phyloP scores from a whole-genome alignment of 2,329 filamentous ascomycete species.

The Paracorniculantispora psalliotae region DNA sequence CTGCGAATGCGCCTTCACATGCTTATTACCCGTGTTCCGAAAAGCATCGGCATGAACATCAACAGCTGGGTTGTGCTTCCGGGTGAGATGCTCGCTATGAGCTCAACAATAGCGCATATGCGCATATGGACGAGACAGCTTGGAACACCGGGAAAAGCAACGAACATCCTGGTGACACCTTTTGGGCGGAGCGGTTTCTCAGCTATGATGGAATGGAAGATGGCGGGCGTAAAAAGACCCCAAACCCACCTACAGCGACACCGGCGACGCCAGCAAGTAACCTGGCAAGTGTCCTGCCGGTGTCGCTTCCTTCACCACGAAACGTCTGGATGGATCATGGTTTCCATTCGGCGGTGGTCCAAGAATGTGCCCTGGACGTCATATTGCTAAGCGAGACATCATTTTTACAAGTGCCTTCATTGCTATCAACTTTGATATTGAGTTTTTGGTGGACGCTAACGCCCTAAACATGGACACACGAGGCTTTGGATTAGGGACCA shows the following conservation, averaged over 20 bases:
- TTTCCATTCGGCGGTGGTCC: constrained; percentile 31
- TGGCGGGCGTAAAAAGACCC: background rate
- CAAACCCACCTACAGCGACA: background rate
- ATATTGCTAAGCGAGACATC: constrained; percentile 32
- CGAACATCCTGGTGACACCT: constrained; percentile 15
- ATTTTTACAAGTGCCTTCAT: constrained; percentile 18
- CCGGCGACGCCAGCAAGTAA: no score
- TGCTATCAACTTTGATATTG: background rate
- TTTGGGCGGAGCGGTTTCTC: constrained; percentile 24
- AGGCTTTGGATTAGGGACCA: background rate
- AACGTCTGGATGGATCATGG: constrained; percentile 22
- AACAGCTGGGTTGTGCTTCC: constrained; percentile 17
- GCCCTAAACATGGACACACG: background rate
- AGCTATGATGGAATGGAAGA: background rate
- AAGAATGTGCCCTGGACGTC: constrained; percentile 30
- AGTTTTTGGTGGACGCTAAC: background rate
- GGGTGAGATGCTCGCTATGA: constrained; percentile 16
- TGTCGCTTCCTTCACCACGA: background rate
- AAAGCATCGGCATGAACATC: constrained; percentile 19
- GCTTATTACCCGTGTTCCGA: constrained; percentile 19
- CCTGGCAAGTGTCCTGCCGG: no score
- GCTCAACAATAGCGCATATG: background rate
- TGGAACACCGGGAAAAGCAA: constrained; percentile 18
- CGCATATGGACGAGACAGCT: background rate
- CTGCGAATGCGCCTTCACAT: constrained; percentile 25